Evolutionary conservation across 768 basidiomycete genomes (phyloP).

Genomic region (Hysterangium stoloniferum): DNA sequence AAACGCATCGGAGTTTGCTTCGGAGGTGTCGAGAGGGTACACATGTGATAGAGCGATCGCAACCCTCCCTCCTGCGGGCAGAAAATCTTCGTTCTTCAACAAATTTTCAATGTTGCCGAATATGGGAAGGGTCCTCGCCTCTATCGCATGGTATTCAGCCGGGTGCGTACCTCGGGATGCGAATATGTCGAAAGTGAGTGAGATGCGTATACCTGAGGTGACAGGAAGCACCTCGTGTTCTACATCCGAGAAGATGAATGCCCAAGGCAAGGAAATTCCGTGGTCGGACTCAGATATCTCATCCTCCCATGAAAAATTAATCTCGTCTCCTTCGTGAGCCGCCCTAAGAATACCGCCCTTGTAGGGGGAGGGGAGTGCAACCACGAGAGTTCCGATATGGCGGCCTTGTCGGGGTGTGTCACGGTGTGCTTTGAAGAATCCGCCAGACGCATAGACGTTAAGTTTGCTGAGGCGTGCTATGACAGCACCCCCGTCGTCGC

Average conservation of each 20-base stretch:
- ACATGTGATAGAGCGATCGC: background rate
- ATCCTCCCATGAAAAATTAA: conserved; percentile 5
- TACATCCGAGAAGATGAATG: conserved; percentile 32
- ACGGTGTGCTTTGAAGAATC: conserved; percentile 15
- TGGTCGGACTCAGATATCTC: background rate
- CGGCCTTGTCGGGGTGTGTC: conserved; percentile 12
- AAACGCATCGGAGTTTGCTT: background rate
- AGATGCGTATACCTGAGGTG: conserved; percentile 31
- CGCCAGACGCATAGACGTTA: conserved; percentile 29
- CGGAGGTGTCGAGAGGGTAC: background rate
- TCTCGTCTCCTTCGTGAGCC: conserved; percentile 6
- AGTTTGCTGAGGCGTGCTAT: conserved; percentile 31
- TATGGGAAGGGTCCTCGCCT: background rate
- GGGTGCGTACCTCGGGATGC: background rate
- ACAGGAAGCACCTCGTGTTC: conserved; percentile 34
- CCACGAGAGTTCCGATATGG: conserved; percentile 14
- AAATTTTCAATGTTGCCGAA: background rate
- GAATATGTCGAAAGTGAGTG: conserved; percentile 28
- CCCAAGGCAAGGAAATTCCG: conserved; percentile 17
- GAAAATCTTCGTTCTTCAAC: background rate
- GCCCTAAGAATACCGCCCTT: conserved; percentile 13
- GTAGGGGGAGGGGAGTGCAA: conserved; percentile 10
- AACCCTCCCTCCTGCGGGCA: background rate
- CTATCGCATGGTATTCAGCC: too few relatives aligned
- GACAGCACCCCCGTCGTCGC: conserved; percentile 22